phyloP scores from a whole-genome alignment of 2,329 filamentous ascomycete species.

The Monilinia vaccinii-corymbosi region DNA sequence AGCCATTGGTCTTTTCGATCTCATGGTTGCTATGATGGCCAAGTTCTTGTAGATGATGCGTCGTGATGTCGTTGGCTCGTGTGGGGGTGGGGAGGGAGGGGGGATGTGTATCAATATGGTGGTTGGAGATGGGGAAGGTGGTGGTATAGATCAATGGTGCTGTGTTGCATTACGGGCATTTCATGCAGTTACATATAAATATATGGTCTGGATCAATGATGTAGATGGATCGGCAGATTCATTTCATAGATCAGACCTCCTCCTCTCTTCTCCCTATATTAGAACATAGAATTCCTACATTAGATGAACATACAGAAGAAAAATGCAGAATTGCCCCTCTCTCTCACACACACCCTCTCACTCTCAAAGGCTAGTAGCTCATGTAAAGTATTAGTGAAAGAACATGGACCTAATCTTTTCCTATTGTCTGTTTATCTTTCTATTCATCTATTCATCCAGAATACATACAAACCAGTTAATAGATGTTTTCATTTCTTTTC shows the following conservation, averaged over 20 bases:
- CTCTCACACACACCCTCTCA: not conserved
- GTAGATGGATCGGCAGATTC: not conserved
- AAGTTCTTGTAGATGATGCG: conserved; percentile 53
- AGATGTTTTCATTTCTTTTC: too few relatives aligned
- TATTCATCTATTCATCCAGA: too few relatives aligned
- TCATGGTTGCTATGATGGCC: conserved; percentile 91
- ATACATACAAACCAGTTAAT: too few relatives aligned
- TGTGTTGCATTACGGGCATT: not conserved
- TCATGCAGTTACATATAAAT: conserved; percentile 28
- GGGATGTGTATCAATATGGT: conserved; percentile 5
- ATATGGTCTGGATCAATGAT: conserved; percentile 2
- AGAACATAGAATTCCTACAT: conserved; percentile 8
- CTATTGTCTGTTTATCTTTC: too few relatives aligned
- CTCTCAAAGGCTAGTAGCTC: too few relatives aligned
- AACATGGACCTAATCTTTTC: too few relatives aligned
- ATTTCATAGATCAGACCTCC: not conserved
- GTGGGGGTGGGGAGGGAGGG: not conserved
- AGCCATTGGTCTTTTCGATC: conserved; percentile 81
- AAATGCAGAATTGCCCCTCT: not conserved
- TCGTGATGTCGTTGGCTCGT: not conserved
- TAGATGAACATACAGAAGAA: conserved; percentile 4
- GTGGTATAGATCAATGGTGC: conserved; percentile 4
- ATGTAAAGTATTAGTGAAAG: too few relatives aligned
- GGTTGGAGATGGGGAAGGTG: conserved; percentile 6
- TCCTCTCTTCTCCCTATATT: not conserved